These are phyloP conservation scores for Nicotiana attenuata DNA, from an alignment of 257 asterid genomes.

Conservation along the genomic window DNA sequence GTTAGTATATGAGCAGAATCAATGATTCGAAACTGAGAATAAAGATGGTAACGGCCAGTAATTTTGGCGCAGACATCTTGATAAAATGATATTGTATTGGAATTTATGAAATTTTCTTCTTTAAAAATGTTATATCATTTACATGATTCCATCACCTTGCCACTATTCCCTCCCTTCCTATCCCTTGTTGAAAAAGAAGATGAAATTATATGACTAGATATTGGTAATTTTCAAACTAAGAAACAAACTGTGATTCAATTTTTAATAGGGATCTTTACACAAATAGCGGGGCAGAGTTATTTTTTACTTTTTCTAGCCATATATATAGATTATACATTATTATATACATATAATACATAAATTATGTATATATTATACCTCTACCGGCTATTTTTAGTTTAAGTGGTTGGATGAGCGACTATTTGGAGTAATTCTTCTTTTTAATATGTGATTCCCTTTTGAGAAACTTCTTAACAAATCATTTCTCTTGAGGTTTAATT, in stretches of 20 bases:
- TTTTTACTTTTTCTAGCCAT: too few relatives aligned
- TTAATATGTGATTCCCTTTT: background rate
- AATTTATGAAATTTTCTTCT: background rate
- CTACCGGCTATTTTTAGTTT: rapidly evolving
- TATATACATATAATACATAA: too few relatives aligned
- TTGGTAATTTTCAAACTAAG: too few relatives aligned
- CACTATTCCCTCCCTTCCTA: background rate
- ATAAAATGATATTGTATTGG: background rate
- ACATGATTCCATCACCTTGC: background rate
- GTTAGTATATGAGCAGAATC: background rate
- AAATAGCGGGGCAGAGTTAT: rapidly evolving
- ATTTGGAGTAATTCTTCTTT: too few relatives aligned
- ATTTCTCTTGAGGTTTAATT: background rate
- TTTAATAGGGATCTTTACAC: too few relatives aligned
- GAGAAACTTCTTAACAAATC: background rate
- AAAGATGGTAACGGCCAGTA: too few relatives aligned
- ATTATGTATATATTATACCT: too few relatives aligned
- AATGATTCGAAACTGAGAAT: background rate
- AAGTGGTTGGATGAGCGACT: too few relatives aligned
- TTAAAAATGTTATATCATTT: background rate
- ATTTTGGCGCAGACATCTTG: background rate
- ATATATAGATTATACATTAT: too few relatives aligned
- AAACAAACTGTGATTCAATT: too few relatives aligned
- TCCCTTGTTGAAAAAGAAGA: too few relatives aligned
- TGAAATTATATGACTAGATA: too few relatives aligned